Base-by-base conservation (phyloP, 768 basidiomycete species). In the Boletus tomentosulus region DNA sequence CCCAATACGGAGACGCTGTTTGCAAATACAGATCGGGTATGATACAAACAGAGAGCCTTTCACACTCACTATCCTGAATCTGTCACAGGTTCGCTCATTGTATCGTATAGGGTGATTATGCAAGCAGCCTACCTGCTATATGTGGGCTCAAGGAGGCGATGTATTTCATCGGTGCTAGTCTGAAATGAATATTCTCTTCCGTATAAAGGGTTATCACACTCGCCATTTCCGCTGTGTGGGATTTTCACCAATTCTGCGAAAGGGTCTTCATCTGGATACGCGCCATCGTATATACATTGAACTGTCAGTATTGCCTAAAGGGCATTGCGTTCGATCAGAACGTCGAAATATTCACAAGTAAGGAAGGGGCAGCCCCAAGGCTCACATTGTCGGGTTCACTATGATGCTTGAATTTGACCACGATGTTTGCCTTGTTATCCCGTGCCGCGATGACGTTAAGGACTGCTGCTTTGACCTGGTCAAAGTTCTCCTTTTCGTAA, bases 201-300 rank as follows among this genome's bases (percentile, higher is more conserved):
- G 27, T 44, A 28, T 24, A 44, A 44, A 44, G 0, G 12, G 15
- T n/a, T 3, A 28, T 16, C 15, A n/a, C 15, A 44, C 27, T 50
- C 30, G 8, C 39, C 22, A 30, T 41, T 44, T 16, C 43, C 16
- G 7, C 12, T 24, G 27, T 43, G 43, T 28, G 43, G 43, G 43
- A 44, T 44, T 27, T 28, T 27, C 7, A 44, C 27, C 30, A 50
- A 6, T 12, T 33, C 30, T 22, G 19, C 13, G 12, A 50, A 50
- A 7, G 49, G 49, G 30, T 42, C 49, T 9, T 41, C 30, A 13
- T 11, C 16, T 9, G 49, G 49, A 33, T 42, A 39, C 0, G 30
- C 15, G 6, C 55, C 58, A 19, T 59, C 58, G 27, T 57, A 59
- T 28, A 51, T 47, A 38, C 55, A 48, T 7, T 56, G 46, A 25